Conservation (phyloP, 1,139 yeast species). For the Suhomyces bolitotheri region DNA sequence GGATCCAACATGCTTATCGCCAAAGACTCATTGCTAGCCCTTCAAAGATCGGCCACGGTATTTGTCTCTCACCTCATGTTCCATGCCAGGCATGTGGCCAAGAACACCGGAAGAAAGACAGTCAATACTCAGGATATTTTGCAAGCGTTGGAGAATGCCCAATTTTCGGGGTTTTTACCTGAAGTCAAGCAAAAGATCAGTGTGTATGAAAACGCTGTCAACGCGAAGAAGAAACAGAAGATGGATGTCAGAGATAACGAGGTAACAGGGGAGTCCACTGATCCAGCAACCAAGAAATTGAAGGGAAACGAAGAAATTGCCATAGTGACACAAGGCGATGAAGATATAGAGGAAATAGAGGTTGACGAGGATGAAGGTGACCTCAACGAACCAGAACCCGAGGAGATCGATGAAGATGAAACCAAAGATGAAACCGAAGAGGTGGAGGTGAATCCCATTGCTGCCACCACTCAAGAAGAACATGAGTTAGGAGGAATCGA, state of each 20-base stretch:
- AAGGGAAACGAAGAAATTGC: constrained; percentile 24
- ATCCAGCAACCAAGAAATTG: constrained; percentile 17
- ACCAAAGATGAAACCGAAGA: constrained; percentile 18
- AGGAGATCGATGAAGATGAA: constrained; percentile 15
- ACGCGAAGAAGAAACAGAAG: constrained; percentile 40
- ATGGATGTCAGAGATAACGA: constrained; percentile 7
- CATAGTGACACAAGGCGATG: constrained; percentile 26
- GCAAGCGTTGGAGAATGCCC: constrained; percentile 56
- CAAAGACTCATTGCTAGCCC: constrained; percentile 64
- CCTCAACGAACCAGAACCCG: constrained; percentile 20
- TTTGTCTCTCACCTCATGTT: constrained; percentile 68
- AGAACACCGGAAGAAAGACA: constrained; percentile 55
- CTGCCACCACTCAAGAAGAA: constrained; percentile 25
- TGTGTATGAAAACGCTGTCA: constrained; percentile 41
- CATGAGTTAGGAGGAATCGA: constrained; percentile 24
- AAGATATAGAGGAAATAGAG: constrained; percentile 24
- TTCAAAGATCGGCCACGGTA: constrained; percentile 72
- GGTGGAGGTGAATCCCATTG: constrained; percentile 24
- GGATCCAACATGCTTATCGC: constrained; percentile 45
- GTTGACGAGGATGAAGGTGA: constrained; percentile 17
- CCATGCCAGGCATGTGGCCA: constrained; percentile 59
- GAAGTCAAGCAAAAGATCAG: constrained; percentile 52
- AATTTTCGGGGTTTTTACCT: constrained; percentile 55
- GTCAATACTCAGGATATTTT: constrained; percentile 67
- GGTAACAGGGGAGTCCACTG: not conserved